These are phyloP conservation scores for Rhinocladiella mackenziei DNA, from an alignment of 2,329 filamentous ascomycete species.

Conservation along the genomic window DNA sequence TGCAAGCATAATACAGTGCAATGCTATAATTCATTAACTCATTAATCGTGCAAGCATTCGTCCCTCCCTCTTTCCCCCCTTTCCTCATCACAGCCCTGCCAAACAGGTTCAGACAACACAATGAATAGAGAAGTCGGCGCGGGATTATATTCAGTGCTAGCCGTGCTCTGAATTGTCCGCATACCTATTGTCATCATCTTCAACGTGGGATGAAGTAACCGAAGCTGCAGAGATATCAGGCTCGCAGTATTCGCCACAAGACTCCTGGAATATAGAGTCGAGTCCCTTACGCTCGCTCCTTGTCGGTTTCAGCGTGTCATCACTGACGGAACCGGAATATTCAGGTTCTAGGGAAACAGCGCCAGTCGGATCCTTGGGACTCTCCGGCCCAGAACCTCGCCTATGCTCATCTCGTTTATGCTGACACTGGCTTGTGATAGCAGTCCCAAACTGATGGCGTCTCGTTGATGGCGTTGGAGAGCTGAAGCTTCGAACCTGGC, in stretches of 20 bases:
- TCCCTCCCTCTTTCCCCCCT: background rate
- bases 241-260: background rate
- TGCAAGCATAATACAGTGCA: background rate
- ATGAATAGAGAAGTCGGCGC: too few relatives aligned
- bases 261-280: slow-evolving; percentile 8
- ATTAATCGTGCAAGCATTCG: slow-evolving; percentile 8
- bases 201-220: background rate
- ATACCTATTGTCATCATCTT: background rate
- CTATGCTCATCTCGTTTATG: background rate
- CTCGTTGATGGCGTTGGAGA: slow-evolving; percentile 15
- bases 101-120: too few relatives aligned
- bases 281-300: slow-evolving; percentile 15
- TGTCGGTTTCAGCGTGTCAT: slow-evolving; percentile 17
- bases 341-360: background rate
- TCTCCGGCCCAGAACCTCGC: too few relatives aligned
- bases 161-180: too few relatives aligned
- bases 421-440: background rate
- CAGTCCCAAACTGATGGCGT: background rate
- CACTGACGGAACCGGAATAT: background rate
- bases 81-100: background rate
- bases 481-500: slow-evolving; percentile 20
- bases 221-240: background rate
- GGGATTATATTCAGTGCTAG: too few relatives aligned
- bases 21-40: slow-evolving; percentile 7
- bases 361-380: background rate